These are phyloP conservation scores for Sesbania bispinosa DNA, from an alignment of 306 rosid genomes.

Conservation along the genomic window DNA sequence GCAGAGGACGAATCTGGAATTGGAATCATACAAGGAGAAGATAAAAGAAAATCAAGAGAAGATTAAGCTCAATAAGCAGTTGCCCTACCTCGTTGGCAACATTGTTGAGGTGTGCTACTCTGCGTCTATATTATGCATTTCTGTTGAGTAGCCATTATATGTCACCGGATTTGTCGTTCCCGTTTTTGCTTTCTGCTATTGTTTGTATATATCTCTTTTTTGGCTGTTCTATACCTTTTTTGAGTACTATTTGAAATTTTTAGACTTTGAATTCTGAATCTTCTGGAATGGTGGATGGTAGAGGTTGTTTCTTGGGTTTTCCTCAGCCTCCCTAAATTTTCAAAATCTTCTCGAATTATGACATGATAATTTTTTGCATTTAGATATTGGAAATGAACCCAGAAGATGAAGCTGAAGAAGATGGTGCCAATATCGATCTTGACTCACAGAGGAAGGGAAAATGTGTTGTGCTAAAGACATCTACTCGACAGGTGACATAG, in stretches of 20 bases:
- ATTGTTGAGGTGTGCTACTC: conserved; percentile 72
- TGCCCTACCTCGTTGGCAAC: conserved; percentile 94
- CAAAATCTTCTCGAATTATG: not conserved
- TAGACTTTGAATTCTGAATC: not conserved
- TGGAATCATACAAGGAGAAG: conserved; percentile 81
- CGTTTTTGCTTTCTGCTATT: not conserved
- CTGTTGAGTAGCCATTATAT: not conserved
- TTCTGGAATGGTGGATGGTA: not conserved
- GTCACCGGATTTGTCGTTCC: not conserved
- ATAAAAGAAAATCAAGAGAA: conserved; percentile 95
- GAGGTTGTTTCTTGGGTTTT: not conserved
- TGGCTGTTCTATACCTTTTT: not conserved
- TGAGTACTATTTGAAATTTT: not conserved
- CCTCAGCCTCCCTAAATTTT: not conserved
- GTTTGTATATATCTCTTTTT: not conserved
- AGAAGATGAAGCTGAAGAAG: conserved; percentile 95
- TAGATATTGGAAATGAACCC: conserved; percentile 98
- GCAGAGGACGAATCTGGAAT: conserved; percentile 82
- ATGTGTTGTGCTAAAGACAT: conserved; percentile 90
- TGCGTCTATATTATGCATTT: not conserved
- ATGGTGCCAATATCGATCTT: conserved; percentile 95
- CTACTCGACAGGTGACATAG: conserved; percentile 75
- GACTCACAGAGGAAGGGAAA: conserved; percentile 94
- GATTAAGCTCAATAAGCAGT: conserved; percentile 92
- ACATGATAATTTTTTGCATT: not conserved